Evolutionary conservation across 73 alveolate species (phyloP).

Genomic region (Blepharisma stoltei): DNA sequence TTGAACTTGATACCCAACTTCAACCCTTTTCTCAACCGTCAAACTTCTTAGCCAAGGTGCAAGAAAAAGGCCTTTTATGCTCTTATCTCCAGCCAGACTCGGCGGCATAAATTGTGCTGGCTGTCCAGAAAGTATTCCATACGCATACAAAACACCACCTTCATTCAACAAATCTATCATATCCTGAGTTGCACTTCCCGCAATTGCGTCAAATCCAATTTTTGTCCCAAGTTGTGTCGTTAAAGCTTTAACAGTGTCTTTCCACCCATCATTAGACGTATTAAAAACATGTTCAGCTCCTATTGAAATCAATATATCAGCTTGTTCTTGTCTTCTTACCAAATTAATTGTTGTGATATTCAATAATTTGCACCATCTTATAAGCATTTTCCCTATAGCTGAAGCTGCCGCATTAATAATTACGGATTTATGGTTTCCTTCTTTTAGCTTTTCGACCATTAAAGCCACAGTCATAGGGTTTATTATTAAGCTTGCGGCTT

Average conservation of each 20-base stretch:
- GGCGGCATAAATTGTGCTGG: conserved; percentile 37
- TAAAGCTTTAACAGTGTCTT: conserved; percentile 31
- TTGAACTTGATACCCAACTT: conserved; percentile 35
- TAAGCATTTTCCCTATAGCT: conserved; percentile 69
- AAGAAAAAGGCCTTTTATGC: conserved; percentile 37
- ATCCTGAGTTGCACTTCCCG: conserved; percentile 51
- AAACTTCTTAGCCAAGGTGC: conserved; percentile 47
- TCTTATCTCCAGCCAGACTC: conserved; percentile 34
- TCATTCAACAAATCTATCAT: conserved; percentile 35
- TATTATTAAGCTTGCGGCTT: conserved; percentile 59
- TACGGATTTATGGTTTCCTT: conserved; percentile 47
- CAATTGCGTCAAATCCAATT: conserved; percentile 58
- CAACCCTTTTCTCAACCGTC: conserved; percentile 28
- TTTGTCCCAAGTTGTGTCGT: conserved; percentile 38
- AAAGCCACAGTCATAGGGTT: conserved; percentile 79
- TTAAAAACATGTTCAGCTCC: conserved; percentile 67
- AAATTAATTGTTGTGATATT: conserved; percentile 56
- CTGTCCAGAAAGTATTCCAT: conserved; percentile 54
- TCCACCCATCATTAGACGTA: conserved; percentile 33
- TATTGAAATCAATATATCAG: conserved; percentile 43
- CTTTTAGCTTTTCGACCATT: conserved; percentile 38
- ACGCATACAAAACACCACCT: conserved; percentile 31
- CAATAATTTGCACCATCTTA: conserved; percentile 42
- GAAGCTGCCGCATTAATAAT: conserved; percentile 69
- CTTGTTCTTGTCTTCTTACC: conserved; percentile 70